Conservation (phyloP, 2,329 filamentous ascomycete species). For the Fulvia fulva region DNA sequence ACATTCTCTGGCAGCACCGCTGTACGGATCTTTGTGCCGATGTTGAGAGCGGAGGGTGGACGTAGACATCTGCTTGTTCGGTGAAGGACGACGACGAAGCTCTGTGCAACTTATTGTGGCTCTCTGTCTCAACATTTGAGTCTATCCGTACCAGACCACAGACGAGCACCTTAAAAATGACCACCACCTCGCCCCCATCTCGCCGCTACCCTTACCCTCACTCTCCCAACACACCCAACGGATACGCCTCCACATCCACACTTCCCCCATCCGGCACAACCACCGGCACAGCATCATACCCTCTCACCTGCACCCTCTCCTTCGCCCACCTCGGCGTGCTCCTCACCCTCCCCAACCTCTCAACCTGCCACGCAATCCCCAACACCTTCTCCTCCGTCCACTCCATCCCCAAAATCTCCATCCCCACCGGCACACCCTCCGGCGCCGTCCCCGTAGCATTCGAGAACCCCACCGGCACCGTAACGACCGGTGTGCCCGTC, state of each 20-base stretch:
- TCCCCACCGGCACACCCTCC: slow-evolving; percentile 58
- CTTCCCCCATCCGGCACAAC: slow-evolving; percentile 42
- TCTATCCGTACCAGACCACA: too few species aligned
- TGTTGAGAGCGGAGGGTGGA: neutral
- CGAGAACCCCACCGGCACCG: slow-evolving; percentile 54
- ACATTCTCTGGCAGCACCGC: neutral
- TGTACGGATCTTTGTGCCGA: neutral
- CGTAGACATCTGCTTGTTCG: neutral
- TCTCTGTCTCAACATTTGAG: too few species aligned
- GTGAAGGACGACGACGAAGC: neutral
- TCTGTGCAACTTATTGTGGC: too few species aligned
- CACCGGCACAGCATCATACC: slow-evolving; percentile 43
- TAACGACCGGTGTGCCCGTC: slow-evolving; percentile 52
- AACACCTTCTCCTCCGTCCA: slow-evolving; percentile 55
- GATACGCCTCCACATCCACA: slow-evolving; percentile 44
- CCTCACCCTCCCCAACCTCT: slow-evolving; percentile 45
- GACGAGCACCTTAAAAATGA: too few species aligned
- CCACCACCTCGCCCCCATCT: too few species aligned
- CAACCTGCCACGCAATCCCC: slow-evolving; percentile 51
- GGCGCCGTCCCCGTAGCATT: slow-evolving; percentile 47
- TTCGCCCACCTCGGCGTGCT: slow-evolving; percentile 46
- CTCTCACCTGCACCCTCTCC: slow-evolving; percentile 36
- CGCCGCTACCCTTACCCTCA: too few species aligned
- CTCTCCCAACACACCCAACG: slow-evolving; percentile 37
- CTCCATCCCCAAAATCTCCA: slow-evolving; percentile 59